Evolutionary conservation across 2,329 filamentous ascomycete genomes (phyloP).

Genomic region (Bipolaris bicolor): DNA sequence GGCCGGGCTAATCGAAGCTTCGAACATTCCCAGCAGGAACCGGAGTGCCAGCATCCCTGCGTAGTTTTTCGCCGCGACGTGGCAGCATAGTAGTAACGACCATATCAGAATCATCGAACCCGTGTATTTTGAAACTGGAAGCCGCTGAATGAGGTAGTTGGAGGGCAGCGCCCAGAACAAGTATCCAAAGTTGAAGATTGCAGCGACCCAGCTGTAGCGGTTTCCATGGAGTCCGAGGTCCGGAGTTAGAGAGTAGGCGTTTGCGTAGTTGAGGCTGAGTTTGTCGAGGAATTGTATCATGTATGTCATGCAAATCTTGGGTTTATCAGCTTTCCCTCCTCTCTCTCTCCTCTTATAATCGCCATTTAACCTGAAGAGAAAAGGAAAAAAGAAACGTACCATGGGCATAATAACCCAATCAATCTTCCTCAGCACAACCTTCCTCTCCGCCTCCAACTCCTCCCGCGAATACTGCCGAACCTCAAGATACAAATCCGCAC

Average conservation of each 20-base stretch:
- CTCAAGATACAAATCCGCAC: slow-evolving; percentile 54
- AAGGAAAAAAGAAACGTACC: slow-evolving; percentile 31
- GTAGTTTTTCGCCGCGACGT: slow-evolving; percentile 48
- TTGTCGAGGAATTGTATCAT: slow-evolving; percentile 57
- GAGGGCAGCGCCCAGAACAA: slow-evolving; percentile 51
- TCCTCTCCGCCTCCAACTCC: slow-evolving; percentile 53
- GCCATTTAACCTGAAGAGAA: too few relatives aligned
- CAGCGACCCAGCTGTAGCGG: slow-evolving; percentile 52
- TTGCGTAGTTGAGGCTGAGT: slow-evolving; percentile 51
- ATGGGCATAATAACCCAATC: slow-evolving; percentile 58
- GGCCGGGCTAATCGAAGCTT: slow-evolving; percentile 43
- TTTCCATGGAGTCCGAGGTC: slow-evolving; percentile 46
- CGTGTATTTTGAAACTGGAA: slow-evolving; percentile 48
- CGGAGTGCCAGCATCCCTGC: slow-evolving; percentile 44
- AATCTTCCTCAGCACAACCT: slow-evolving; percentile 52
- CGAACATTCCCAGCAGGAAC: slow-evolving; percentile 48
- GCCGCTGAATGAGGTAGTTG: slow-evolving; percentile 48
- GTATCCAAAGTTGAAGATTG: slow-evolving; percentile 55
- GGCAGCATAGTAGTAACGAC: slow-evolving; percentile 55
- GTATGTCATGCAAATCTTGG: slow-evolving; percentile 51
- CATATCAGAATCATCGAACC: slow-evolving; percentile 51
- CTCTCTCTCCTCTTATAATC: too few relatives aligned
- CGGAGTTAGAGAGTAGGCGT: slow-evolving; percentile 46
- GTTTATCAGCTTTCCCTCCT: background rate
- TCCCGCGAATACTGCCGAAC: slow-evolving; percentile 52